These are phyloP conservation scores for Plasmopara halstedii DNA, from an alignment of 352 stramenopile species.

Conservation along the genomic window DNA sequence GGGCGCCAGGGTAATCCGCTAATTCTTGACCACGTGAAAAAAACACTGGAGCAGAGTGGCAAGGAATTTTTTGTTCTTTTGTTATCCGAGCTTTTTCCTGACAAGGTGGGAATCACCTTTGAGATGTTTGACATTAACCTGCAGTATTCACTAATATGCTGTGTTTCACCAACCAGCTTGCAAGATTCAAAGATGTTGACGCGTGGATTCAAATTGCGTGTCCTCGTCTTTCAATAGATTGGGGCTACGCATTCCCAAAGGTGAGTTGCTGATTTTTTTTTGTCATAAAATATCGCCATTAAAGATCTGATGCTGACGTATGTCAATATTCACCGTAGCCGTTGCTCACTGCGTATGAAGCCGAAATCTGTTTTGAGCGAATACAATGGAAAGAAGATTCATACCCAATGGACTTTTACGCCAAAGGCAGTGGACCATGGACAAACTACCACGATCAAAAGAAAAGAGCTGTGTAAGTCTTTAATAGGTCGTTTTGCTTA, in stretches of 20 bases:
- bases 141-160: not conserved
- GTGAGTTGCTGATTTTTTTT: conserved; percentile 13
- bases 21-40: conserved; percentile 92
- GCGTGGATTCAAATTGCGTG: conserved; percentile 99
- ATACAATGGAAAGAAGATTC: conserved; percentile 73
- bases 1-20: conserved; percentile 96
- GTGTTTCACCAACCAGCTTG: conserved; percentile 44
- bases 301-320: no score
- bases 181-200: conserved; percentile 84
- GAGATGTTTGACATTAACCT: not conserved
- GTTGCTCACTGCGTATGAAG: conserved; percentile 96
- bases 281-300: not conserved
- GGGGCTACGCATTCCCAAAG: conserved; percentile 95
- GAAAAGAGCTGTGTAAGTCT: conserved; percentile 9
- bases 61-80: conserved; percentile 94
- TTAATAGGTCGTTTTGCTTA: no score
- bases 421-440: conserved; percentile 92
- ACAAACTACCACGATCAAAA: conserved; percentile 92
- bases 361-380: conserved; percentile 92
- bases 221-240: conserved; percentile 97
- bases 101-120: conserved; percentile 41
- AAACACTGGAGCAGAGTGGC: conserved; percentile 76
- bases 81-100: conserved; percentile 96
- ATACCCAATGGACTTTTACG: conserved; percentile 99
- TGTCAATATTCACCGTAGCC: conserved; percentile 34